Conservation (phyloP, 1,284 basidiomycete genomes). For the Ustanciosporium gigantosporum region DNA sequence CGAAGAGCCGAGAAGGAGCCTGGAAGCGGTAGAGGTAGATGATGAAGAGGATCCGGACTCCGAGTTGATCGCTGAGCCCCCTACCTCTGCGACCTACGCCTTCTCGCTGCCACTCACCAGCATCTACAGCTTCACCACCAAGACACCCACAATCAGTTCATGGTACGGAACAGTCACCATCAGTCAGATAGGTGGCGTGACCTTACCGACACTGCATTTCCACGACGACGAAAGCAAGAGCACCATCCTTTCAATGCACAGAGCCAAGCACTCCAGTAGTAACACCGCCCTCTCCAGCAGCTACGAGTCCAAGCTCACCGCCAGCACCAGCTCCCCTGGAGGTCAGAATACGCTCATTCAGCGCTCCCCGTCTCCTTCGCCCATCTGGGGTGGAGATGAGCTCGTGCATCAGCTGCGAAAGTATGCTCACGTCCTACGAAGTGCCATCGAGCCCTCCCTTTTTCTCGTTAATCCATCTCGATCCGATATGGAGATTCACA, state of each 20-base stretch:
- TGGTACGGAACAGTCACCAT: slow-evolving; percentile 75
- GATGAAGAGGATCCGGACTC: slow-evolving; percentile 19
- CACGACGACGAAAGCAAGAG: slow-evolving; percentile 76
- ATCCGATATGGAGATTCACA: slow-evolving; percentile 83
- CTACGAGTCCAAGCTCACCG: slow-evolving; percentile 9
- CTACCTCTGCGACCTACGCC: slow-evolving; percentile 71
- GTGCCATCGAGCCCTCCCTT: slow-evolving; percentile 75
- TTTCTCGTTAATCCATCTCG: slow-evolving; percentile 90
- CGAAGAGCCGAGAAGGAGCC: slow-evolving; percentile 65
- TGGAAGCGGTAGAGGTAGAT: slow-evolving; percentile 19
- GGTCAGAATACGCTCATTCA: slow-evolving; percentile 2
- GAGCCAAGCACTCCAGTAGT: slow-evolving; percentile 9
- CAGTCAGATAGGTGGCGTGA: slow-evolving; percentile 85
- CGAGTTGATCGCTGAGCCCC: slow-evolving; percentile 36
- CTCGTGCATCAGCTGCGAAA: slow-evolving; percentile 62
- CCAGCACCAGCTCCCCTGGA: slow-evolving; percentile 1
- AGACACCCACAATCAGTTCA: slow-evolving; percentile 66
- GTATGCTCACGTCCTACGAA: slow-evolving; percentile 77
- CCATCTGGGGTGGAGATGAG: slow-evolving; percentile 67
- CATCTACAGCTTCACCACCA: slow-evolving; percentile 85
- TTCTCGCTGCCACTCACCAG: slow-evolving; percentile 88
- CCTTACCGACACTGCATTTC: slow-evolving; percentile 87
- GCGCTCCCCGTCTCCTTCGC: slow-evolving; percentile 18
- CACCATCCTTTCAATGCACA: slow-evolving; percentile 38
- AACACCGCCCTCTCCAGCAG: slow-evolving; percentile 33